Evolutionary conservation across 352 stramenopile genomes (phyloP), one percentile per base, ranked within the genome.

Genomic region (Globisporangium emineosum): DNA sequence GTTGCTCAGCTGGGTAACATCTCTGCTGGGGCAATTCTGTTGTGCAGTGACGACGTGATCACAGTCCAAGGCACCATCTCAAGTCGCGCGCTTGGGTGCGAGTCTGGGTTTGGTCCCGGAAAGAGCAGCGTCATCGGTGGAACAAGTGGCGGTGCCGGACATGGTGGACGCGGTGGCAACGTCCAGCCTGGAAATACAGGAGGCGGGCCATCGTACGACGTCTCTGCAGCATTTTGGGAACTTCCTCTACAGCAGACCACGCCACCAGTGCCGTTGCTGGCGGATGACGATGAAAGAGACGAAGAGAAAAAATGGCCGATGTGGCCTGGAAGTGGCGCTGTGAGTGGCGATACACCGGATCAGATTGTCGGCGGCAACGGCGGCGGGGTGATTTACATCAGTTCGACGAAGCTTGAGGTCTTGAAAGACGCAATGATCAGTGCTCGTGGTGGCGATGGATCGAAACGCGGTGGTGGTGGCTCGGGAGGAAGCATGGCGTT

Each of bases 381-480:
- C 8, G 87, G 87, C 45, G 87, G 87, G 13, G 62, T 95, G 12
- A 75, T 95, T 27, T 87, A 92, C 68, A 67, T 95, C 49, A 68
- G 75, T 0, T 75, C 83, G 1, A 78, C 73, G 57, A 76, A 74
- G 17, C 69, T 95, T 3, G 62, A 71, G 5, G 66, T 95, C 19
- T 65, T 51, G 33, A 81, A 82, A 54, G 33, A 51, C 10, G 76
- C 78, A 4, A 71, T 57, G 3, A 68, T 95, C 23, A 86, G 71
- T 64, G 84, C 77, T 6, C 67, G 71, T 42, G 87, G 87, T 30
- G 75, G 78, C 4, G 62, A 65, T 30, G 87, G 87, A 9, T 78
- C 68, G 3, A 86, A 81, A 57, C 78, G 79, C 17, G 87, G 87
- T 27, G 87, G 87, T 30, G 87, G 87, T 58, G 87, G 87, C 27